Percentiles rank a stretch among this genome's conserved stretches.
phyloP scores from a whole-genome alignment of 2,329 filamentous ascomycete genomes.

The Grosmannia serpens region DNA sequence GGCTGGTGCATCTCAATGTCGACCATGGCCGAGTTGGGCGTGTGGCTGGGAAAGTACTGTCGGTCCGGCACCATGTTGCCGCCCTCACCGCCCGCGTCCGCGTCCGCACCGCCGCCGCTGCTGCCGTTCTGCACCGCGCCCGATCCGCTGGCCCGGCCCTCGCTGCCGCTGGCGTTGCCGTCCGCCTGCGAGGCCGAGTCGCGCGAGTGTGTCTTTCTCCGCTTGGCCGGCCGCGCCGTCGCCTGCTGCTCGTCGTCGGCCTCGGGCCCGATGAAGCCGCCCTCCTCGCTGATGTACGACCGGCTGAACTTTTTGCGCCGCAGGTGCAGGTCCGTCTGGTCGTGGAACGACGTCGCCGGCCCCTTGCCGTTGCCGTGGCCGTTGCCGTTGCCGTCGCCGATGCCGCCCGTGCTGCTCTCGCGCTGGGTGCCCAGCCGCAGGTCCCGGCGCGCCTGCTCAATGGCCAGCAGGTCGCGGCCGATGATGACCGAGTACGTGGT shows the following conservation, averaged over 20 bases:
- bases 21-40: constrained; percentile 45
- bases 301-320: constrained; percentile 41
- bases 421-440: constrained; percentile 29
- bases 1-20: constrained; percentile 49
- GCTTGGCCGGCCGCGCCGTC: constrained; percentile 32
- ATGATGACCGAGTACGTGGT: constrained; percentile 62
- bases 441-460: constrained; percentile 41
- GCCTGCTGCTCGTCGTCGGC: constrained; percentile 46
- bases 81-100: neutral
- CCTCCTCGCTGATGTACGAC: constrained; percentile 58
- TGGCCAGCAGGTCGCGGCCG: constrained; percentile 55
- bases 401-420: too few species aligned
- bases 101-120: constrained; percentile 5
- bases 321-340: neutral
- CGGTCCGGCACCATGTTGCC: constrained; percentile 32
- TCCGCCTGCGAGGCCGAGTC: neutral
- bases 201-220: constrained; percentile 26
- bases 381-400: neutral
- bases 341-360: neutral
- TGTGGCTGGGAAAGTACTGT: constrained; percentile 46
- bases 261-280: constrained; percentile 55
- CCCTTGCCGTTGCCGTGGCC: neutral
- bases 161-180: neutral
- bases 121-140: neutral
- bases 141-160: too few species aligned